Evolutionary conservation across 371 early-diverging fungal genomes (phyloP).

Genomic region (Syncephalastrum sp.): DNA sequence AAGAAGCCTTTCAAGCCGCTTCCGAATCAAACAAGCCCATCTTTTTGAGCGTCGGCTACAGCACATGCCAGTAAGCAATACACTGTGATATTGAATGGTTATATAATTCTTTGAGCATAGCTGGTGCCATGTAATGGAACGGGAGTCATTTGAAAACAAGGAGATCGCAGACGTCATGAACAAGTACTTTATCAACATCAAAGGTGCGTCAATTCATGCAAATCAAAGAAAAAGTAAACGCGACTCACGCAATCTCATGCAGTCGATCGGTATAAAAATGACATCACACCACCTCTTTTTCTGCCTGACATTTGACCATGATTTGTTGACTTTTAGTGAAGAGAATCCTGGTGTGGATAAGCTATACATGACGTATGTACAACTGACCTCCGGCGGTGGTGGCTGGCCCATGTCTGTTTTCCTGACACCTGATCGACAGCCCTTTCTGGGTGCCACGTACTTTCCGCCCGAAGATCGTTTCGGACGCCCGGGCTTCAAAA

Average conservation of each 20-base stretch:
- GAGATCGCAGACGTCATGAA: conserved; percentile 60
- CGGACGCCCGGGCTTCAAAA: conserved; percentile 56
- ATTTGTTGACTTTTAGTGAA: conserved; percentile 38
- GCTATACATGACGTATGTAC: conserved; percentile 60
- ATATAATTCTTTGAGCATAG: conserved; percentile 12
- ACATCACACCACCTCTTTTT: not conserved
- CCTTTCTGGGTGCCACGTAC: conserved; percentile 70
- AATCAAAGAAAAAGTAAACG: not conserved
- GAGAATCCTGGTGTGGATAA: conserved; percentile 69
- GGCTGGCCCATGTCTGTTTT: conserved; percentile 69
- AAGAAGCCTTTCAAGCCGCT: conserved; percentile 63
- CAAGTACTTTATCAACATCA: conserved; percentile 55
- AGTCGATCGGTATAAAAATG: not conserved
- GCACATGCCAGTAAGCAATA: conserved; percentile 60
- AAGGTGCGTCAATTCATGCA: conserved; percentile 33
- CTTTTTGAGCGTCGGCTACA: conserved; percentile 68
- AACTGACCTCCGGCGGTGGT: conserved; percentile 55
- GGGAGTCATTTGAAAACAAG: conserved; percentile 65
- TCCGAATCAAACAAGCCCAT: conserved; percentile 56
- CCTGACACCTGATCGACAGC: conserved; percentile 63
- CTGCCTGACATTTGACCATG: no score
- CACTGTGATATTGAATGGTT: not conserved
- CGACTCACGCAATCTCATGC: no score
- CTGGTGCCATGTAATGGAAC: conserved; percentile 76
- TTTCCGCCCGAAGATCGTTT: conserved; percentile 57